Conservation (phyloP, 768 basidiomycete genomes). For the Pleurotus giganteus region DNA sequence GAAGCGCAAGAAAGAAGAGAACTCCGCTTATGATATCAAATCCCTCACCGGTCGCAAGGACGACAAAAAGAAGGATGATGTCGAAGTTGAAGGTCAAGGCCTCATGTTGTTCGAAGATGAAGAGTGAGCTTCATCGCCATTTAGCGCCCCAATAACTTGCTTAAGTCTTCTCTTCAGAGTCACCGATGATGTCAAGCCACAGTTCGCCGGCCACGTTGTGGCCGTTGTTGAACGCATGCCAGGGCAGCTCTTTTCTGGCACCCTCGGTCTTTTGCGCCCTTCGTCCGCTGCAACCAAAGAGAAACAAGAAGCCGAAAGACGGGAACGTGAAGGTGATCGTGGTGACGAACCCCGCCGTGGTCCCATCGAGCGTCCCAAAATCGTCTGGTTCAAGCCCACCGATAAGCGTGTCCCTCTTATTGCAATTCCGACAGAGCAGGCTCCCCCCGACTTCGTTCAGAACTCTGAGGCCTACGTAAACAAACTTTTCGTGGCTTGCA, state of each 20-base stretch:
- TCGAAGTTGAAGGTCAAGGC: constrained; percentile 98
- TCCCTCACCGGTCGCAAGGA: constrained; percentile 76
- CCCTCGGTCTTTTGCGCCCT: constrained; percentile 90
- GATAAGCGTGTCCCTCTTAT: constrained; percentile 99
- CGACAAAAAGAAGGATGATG: constrained; percentile 99
- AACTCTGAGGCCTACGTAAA: constrained; percentile 89
- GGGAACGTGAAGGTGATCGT: constrained; percentile 93
- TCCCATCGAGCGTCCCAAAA: constrained; percentile 91
- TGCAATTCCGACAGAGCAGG: constrained; percentile 98
- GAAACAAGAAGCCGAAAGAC: constrained; percentile 96
- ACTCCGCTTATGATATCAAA: constrained; percentile 89
- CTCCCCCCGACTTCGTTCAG: constrained; percentile 93
- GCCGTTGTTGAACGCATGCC: constrained; percentile 99
- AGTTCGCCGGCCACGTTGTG: constrained; percentile 98
- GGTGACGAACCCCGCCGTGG: constrained; percentile 78
- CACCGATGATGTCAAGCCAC: constrained; percentile 96
- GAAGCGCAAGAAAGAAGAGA: constrained; percentile 99
- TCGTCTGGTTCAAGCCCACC: constrained; percentile 99
- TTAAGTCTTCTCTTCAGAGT: constrained; percentile 49
- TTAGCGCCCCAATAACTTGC: constrained; percentile 11
- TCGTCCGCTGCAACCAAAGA: constrained; percentile 98
- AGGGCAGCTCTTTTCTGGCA: constrained; percentile 97
- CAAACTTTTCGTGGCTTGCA: constrained; percentile 94
- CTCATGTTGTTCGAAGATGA: constrained; percentile 97
- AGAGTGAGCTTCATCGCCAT: constrained; percentile 52